Evolutionary conservation across 2,329 filamentous ascomycete genomes (phyloP).

Genomic region (Alternaria ventricosa): DNA sequence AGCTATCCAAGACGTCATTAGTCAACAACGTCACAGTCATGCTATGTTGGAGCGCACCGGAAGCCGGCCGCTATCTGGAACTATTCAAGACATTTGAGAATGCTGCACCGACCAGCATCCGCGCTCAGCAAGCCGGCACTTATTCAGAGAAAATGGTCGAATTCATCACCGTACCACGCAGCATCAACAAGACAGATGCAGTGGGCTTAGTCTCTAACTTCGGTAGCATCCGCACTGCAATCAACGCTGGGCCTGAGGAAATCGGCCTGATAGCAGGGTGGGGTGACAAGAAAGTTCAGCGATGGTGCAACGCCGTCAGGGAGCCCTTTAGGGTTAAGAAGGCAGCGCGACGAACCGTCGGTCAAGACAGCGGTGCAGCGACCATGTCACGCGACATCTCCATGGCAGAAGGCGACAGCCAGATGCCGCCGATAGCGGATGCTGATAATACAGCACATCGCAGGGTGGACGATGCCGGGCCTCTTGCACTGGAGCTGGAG

Average conservation of each 20-base stretch:
- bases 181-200: slow-evolving; percentile 94
- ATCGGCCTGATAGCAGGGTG: slow-evolving; percentile 85
- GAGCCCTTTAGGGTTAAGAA: slow-evolving; percentile 83
- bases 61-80: slow-evolving; percentile 92
- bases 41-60: slow-evolving; percentile 91
- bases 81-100: slow-evolving; percentile 95
- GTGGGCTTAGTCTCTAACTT: slow-evolving; percentile 90
- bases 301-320: slow-evolving; percentile 80
- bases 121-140: slow-evolving; percentile 79
- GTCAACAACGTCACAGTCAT: slow-evolving; percentile 93
- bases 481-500: slow-evolving; percentile 35
- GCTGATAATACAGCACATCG: slow-evolving; percentile 31
- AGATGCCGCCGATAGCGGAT: slow-evolving; percentile 17
- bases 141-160: slow-evolving; percentile 90
- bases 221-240: slow-evolving; percentile 82
- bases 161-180: slow-evolving; percentile 88
- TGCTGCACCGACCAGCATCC: slow-evolving; percentile 80
- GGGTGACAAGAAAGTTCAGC: slow-evolving; percentile 93
- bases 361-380: slow-evolving; percentile 38
- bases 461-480: slow-evolving; percentile 39
- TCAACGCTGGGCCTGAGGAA: slow-evolving; percentile 88
- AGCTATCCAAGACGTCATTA: slow-evolving; percentile 89
- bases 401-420: slow-evolving; percentile 31
- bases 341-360: slow-evolving; percentile 64
- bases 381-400: slow-evolving; percentile 36